A percentile compares a stretch with the other conserved stretches of the same genome.
Conservation (phyloP, 306 rosid species). For the Vicia faba region DNA sequence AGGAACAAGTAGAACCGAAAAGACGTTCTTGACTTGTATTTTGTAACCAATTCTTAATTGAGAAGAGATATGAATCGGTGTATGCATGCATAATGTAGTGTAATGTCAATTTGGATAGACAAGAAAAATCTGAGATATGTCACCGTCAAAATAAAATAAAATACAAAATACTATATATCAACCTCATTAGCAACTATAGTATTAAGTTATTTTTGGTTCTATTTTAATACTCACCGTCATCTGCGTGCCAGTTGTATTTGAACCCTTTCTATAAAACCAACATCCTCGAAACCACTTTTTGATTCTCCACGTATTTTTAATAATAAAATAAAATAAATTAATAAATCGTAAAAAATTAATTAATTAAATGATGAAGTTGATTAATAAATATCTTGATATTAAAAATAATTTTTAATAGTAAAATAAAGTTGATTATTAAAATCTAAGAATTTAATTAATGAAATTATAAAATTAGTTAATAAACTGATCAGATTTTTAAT, state of each 20-base stretch:
- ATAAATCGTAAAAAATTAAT: no score
- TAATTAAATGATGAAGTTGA: no score
- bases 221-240: conserved; percentile 23
- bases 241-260: conserved; percentile 30
- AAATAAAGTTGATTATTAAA: no score
- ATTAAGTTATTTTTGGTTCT: background rate
- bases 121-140: background rate
- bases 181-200: background rate
- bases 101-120: background rate
- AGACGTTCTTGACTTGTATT: background rate
- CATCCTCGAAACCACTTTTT: background rate
- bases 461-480: no score
- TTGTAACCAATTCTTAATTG: background rate
- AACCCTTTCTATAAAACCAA: background rate
- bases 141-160: background rate
- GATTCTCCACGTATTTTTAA: no score
- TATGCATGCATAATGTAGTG: background rate
- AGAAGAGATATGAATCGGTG: background rate
- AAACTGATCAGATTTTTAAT: no score
- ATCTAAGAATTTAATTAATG: no score
- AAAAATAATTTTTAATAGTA: no score
- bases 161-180: background rate
- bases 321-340: no score
- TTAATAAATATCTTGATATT: no score
- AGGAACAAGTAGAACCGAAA: background rate